Percentiles rank a stretch among this genome's conserved stretches.
These are phyloP conservation scores for Venturiaceae sp. DNA, from an alignment of 2,329 filamentous ascomycete genomes.

Conservation along the genomic window DNA sequence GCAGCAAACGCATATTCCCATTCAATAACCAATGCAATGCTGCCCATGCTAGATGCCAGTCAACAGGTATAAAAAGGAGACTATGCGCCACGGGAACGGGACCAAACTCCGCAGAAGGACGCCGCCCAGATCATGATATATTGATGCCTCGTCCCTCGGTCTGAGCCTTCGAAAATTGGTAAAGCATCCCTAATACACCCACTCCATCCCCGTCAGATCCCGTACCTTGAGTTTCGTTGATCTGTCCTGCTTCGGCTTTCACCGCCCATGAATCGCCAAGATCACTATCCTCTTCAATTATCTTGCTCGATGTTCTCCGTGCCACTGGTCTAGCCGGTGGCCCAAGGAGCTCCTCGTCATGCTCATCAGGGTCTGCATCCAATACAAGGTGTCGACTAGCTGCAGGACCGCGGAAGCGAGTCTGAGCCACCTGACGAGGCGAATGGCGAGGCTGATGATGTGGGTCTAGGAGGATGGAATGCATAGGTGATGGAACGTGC, in stretches of 20 bases:
- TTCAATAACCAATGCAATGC: background rate
- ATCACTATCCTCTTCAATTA: constrained; percentile 45
- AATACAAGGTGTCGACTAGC: constrained; percentile 12
- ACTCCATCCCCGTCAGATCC: constrained; percentile 33
- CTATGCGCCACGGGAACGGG: background rate
- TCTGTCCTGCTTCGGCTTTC: constrained; percentile 24
- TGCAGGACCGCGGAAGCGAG: background rate
- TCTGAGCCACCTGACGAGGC: constrained; percentile 36
- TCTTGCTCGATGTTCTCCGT: constrained; percentile 29
- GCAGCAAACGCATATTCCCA: no score
- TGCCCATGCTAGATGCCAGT: background rate
- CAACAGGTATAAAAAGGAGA: background rate
- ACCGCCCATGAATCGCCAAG: constrained; percentile 50
- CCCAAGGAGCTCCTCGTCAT: constrained; percentile 8
- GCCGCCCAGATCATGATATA: background rate
- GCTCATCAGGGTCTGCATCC: constrained; percentile 8
- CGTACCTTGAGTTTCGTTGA: constrained; percentile 34
- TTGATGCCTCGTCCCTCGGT: constrained; percentile 33
- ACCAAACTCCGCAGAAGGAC: background rate
- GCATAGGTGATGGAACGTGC: constrained; percentile 44
- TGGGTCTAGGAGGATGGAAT: constrained; percentile 64
- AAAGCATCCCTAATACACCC: constrained; percentile 45
- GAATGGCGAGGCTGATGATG: constrained; percentile 58
- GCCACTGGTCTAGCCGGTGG: constrained; percentile 5
- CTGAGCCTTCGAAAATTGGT: constrained; percentile 57